phyloP scores from a whole-genome alignment of 225 moss, liverwort and hornwort species.

The Physcomitrium patens region DNA sequence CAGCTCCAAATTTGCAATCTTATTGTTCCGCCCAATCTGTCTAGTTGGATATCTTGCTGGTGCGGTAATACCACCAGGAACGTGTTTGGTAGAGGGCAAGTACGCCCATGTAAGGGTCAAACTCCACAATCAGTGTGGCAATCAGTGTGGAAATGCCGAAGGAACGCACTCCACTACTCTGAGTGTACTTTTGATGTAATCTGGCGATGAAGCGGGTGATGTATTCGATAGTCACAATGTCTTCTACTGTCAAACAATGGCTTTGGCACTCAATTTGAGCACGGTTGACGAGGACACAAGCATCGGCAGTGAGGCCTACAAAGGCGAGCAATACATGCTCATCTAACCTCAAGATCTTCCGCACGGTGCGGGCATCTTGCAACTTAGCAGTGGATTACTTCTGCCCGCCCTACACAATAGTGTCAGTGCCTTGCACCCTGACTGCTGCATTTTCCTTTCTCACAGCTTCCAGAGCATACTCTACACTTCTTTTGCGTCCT shows the following conservation, averaged over 20 bases:
- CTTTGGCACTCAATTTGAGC: slow-evolving; percentile 80
- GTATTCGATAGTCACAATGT: slow-evolving; percentile 75
- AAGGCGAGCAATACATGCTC: slow-evolving; percentile 77
- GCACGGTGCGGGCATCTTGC: slow-evolving; percentile 73
- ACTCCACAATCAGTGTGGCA: no score
- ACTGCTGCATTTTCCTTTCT: slow-evolving; percentile 78
- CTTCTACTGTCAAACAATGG: slow-evolving; percentile 78
- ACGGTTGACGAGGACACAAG: slow-evolving; percentile 73
- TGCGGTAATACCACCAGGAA: no score
- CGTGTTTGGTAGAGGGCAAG: slow-evolving; percentile 75
- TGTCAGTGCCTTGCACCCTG: slow-evolving; percentile 70
- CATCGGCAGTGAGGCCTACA: slow-evolving; percentile 74
- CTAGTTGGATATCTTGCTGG: no score
- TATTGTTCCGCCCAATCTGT: no score
- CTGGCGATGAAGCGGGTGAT: slow-evolving; percentile 77
- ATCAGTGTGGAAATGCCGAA: slow-evolving; percentile 78
- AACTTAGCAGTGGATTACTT: slow-evolving; percentile 79
- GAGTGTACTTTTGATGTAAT: slow-evolving; percentile 77
- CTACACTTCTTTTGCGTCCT: no score
- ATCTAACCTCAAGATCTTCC: slow-evolving; percentile 71
- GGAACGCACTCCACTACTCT: slow-evolving; percentile 74
- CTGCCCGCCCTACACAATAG: slow-evolving; percentile 73
- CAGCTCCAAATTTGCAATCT: no score
- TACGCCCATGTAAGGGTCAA: slow-evolving; percentile 66
- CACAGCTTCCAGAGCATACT: slow-evolving; percentile 76